Conservation (phyloP, 192 early-diverging fungal genomes). For the Physocladia obscura region DNA sequence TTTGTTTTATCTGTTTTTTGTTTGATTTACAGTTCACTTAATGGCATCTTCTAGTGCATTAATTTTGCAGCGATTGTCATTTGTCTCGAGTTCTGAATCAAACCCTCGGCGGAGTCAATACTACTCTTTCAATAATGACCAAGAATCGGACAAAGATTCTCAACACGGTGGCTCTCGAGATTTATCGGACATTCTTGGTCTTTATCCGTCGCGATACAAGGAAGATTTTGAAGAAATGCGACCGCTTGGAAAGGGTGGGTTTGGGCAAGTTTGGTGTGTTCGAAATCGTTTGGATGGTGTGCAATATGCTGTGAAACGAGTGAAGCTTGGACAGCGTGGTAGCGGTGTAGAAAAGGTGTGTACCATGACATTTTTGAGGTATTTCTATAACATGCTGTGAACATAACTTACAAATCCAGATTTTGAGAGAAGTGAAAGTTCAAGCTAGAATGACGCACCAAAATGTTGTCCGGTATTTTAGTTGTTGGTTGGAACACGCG, state of each 20-base stretch:
- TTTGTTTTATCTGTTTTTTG: no score
- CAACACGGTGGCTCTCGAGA: conserved; percentile 11
- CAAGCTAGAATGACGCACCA: conserved; percentile 80
- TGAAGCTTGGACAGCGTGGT: conserved; percentile 55
- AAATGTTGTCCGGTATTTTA: conserved; percentile 92
- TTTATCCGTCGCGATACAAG: conserved; percentile 68
- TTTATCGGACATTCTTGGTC: conserved; percentile 56
- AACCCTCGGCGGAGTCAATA: no score
- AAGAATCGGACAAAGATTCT: no score
- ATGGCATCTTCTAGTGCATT: no score
- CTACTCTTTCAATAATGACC: no score
- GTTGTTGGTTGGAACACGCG: conserved; percentile 84
- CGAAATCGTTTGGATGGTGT: conserved; percentile 85
- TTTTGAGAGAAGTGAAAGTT: conserved; percentile 88
- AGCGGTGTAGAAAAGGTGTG: conserved; percentile 43
- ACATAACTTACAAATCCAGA: conserved; percentile 47
- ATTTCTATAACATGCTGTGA: no score
- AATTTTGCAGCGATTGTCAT: not conserved
- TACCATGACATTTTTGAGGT: no score
- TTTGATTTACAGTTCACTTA: no score
- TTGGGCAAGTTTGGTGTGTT: conserved; percentile 82
- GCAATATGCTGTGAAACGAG: conserved; percentile 89
- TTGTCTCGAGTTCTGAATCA: no score
- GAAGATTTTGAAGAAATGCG: conserved; percentile 80
- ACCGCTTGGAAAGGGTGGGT: conserved; percentile 86